Evolutionary conservation across 345 rosid genomes (phyloP), one percentile per base, ranked within the genome.

Genomic region (Salix udensis): DNA sequence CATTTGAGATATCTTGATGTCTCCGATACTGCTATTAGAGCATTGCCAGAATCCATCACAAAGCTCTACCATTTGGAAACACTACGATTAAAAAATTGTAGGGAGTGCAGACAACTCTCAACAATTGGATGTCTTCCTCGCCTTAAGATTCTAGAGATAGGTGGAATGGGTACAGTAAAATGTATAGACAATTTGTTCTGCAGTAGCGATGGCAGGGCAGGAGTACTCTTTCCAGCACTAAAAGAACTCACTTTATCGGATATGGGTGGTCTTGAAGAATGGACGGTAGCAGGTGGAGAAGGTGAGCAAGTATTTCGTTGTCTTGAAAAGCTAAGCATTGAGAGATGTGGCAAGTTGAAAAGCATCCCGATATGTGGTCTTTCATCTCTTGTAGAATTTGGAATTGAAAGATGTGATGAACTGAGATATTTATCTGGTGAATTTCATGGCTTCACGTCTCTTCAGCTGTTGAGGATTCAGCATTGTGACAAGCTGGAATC

Each of bases 381-480:
- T 39, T 39, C 42, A 39, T 39, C 42, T 39, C 42, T 39, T 39
- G 42, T 8, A 39, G 0, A 39, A 1, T 39, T 39, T 39, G 2
- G 0, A 1, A 39, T 39, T 39, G 0, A 1, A 0, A 0, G 0
- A 0, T 39, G 42, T 8, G 2, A 39, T 39, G 42, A 8, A 0
- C 11, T 39, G 11, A 8, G 42, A 39, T 39, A 39, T 39, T 39
- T 39, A 1, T 39, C 11, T 39, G 42, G 42, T 39, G 11, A 39
- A 0, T 39, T 39, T 39, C 2, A 39, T 39, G 40, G 52, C 6
- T 77, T 77, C 10, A 12, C 58, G 12, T 30, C 67, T 37, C 76
- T 77, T 6, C 24, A 16, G 7, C 0, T 3, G 2, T 31, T 77
- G 23, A 1, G 4, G 1, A 36, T 67, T 5, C 0, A 0, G 12